A percentile compares a stretch with the other conserved stretches of the same genome.
These are phyloP conservation scores for Parmelia sp. DNA, from an alignment of 495 filamentous ascomycete genomes.

Conservation along the genomic window DNA sequence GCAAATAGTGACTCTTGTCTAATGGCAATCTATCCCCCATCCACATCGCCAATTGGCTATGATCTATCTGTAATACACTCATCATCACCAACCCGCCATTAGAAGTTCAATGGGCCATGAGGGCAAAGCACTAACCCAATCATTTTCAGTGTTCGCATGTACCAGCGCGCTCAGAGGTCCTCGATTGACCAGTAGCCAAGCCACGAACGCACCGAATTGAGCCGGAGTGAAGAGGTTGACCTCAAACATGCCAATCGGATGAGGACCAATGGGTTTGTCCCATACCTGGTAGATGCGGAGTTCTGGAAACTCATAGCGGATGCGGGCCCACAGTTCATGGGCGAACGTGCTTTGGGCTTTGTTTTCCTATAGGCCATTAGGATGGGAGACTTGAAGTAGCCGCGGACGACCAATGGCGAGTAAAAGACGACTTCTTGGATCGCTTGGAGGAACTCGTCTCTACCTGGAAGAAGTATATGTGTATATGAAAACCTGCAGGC, in stretches of 20 bases:
- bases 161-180: slow-evolving; percentile 74
- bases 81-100: neutral
- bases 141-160: slow-evolving; percentile 67
- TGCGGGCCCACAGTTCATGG: slow-evolving; percentile 65
- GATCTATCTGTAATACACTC: slow-evolving; percentile 43
- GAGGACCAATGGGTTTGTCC: slow-evolving; percentile 73
- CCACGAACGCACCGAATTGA: slow-evolving; percentile 81
- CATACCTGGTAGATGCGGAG: slow-evolving; percentile 74
- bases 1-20: too few relatives aligned
- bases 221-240: slow-evolving; percentile 80
- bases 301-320: slow-evolving; percentile 82
- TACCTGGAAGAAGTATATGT: slow-evolving; percentile 67
- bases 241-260: slow-evolving; percentile 83
- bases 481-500: slow-evolving; percentile 53
- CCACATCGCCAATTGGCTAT: slow-evolving; percentile 47
- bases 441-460: slow-evolving; percentile 46
- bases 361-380: neutral
- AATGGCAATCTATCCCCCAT: neutral
- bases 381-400: neutral
- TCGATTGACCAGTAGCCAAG: slow-evolving; percentile 78
- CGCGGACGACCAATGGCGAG: slow-evolving; percentile 50
- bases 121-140: slow-evolving; percentile 22
- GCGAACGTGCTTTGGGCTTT: slow-evolving; percentile 46
- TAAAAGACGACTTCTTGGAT: slow-evolving; percentile 38
- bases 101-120: neutral